Evolutionary conservation across 116 monocot genomes (phyloP).

Genomic region (Zostera marina): DNA sequence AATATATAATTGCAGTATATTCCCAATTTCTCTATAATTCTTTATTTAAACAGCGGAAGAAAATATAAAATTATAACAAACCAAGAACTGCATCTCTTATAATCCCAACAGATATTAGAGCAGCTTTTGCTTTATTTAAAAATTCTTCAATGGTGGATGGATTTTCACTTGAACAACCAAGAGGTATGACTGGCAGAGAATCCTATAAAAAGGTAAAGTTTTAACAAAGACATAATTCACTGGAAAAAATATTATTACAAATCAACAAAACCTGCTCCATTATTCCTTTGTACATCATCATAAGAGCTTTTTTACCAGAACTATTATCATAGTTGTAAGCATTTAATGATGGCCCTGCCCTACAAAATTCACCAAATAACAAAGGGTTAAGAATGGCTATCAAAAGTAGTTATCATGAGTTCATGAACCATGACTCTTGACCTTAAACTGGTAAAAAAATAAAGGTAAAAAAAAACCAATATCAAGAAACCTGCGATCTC

Average conservation of each 20-base stretch:
- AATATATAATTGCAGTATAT: too few relatives aligned
- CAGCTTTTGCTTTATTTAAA: slow-evolving; percentile 68
- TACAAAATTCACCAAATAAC: slow-evolving; percentile 12
- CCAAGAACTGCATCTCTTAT: slow-evolving; percentile 60
- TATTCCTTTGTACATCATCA: slow-evolving; percentile 84
- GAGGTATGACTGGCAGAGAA: slow-evolving; percentile 54
- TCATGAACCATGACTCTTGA: background rate
- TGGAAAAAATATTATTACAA: slow-evolving; percentile 1
- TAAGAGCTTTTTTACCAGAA: slow-evolving; percentile 74
- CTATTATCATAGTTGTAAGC: slow-evolving; percentile 84
- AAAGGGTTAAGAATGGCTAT: background rate
- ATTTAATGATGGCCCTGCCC: slow-evolving; percentile 81
- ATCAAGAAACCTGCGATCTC: slow-evolving; percentile 70
- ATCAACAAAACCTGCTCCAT: slow-evolving; percentile 74
- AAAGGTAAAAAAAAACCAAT: background rate
- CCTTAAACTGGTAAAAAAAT: background rate
- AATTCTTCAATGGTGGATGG: slow-evolving; percentile 47
- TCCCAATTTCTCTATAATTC: too few relatives aligned
- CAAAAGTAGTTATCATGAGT: background rate
- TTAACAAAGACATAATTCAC: background rate
- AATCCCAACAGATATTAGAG: slow-evolving; percentile 84
- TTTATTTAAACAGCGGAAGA: too few relatives aligned
- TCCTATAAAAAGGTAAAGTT: slow-evolving; percentile 34
- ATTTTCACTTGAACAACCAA: slow-evolving; percentile 68
- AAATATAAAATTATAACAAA: slow-evolving; percentile 22